Percentiles rank a stretch among this genome's conserved stretches.
Evolutionary conservation across 495 filamentous ascomycete genomes (phyloP).

Genomic region (Xylaria nigripes): DNA sequence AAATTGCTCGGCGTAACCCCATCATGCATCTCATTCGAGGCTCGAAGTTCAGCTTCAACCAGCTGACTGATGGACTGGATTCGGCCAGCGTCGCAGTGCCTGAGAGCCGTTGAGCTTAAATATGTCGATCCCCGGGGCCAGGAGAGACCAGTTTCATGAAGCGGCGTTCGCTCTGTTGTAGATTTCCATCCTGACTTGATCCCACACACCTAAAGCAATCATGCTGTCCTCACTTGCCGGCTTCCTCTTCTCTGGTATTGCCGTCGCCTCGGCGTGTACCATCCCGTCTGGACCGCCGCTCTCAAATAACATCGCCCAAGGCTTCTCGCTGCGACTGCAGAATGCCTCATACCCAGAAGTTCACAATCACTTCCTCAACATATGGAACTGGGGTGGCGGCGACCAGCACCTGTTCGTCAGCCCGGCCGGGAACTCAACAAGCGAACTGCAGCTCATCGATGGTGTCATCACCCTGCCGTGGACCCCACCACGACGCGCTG

Average conservation of each 20-base stretch:
- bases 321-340: conserved; percentile 42
- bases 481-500: conserved; percentile 31
- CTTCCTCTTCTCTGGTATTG: conserved; percentile 17
- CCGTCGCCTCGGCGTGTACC: conserved; percentile 29
- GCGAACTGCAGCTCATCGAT: conserved; percentile 38
- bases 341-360: conserved; percentile 40
- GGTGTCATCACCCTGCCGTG: conserved; percentile 32
- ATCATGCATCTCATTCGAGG: background rate
- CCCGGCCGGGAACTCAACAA: conserved; percentile 39
- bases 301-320: conserved; percentile 32
- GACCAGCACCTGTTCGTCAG: conserved; percentile 45
- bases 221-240: conserved; percentile 12
- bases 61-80: background rate
- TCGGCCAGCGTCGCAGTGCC: conserved; percentile 1
- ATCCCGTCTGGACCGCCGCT: conserved; percentile 29
- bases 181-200: background rate
- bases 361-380: conserved; percentile 44
- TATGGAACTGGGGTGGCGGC: conserved; percentile 40
- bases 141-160: background rate
- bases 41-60: background rate
- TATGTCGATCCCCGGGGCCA: background rate
- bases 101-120: conserved; percentile 2
- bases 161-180: background rate
- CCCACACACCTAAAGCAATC: background rate
- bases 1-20: background rate